Base-by-base conservation (phyloP, 169 alveolate species). In the Cryptosporidium canis region DNA sequence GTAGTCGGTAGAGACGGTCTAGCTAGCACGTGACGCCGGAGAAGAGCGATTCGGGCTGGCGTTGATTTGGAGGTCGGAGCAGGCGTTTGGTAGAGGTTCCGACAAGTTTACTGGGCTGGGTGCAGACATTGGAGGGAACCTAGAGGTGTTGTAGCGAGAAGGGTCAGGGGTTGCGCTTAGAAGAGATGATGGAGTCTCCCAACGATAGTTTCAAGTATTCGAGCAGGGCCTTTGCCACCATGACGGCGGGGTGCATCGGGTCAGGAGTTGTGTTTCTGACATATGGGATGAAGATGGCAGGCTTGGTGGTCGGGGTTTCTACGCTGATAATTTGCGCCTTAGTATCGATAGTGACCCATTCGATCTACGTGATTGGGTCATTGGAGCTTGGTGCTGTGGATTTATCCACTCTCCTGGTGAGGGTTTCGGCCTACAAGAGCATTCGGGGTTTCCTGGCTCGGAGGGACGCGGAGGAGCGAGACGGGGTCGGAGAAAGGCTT, bases 281-380 rank as follows among this genome's bases (percentile, higher is more conserved):
- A n/a, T 77, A 77, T 55, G 87, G 87, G 21, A 77, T 77, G 87
- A 77, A 77, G 77, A 77, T 77, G 87, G 87, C 87, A 27, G 87
- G 87, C 27, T 45, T 77, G 9, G 55, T 43, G 8, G 77, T 77
- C 6, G 87, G 87, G n/a, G 58, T 77, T 58, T 77, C 72, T 24
- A 77, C 87, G 14, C 39, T 77, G 64, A 58, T 61, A 4, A 77
- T 77, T 24, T 77, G 87, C 27, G 87, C 87, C 27, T 18, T 77
- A 12, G 70, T 61, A 14, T 55, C 87, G 2, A 37, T 77, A 41
- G 72, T 77, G 0, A 77, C 87, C 5, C 87, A 77, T 61, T 77
- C 87, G 16, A 77, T 77, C 35, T 77, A 41, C 61, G 87, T 77
- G 16, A 47, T 77, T 33, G 87, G 87, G 9, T 77, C 87, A 16